phyloP scores from a whole-genome alignment of 1,139 yeast species.

The Yamadazyma siamensis region DNA sequence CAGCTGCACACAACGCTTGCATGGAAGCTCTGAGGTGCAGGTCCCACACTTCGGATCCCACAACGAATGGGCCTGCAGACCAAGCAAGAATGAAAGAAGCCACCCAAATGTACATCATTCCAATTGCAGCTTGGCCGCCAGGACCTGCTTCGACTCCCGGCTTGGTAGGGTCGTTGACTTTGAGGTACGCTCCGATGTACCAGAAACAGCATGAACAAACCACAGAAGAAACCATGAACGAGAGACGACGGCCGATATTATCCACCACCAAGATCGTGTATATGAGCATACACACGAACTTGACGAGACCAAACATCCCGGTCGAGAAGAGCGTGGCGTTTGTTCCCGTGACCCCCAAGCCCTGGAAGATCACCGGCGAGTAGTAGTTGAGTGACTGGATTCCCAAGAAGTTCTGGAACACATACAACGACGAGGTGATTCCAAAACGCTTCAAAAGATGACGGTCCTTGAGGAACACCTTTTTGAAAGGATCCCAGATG shows the following conservation, averaged over 20 bases:
- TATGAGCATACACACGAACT: slow-evolving; percentile 11
- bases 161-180: slow-evolving; percentile 34
- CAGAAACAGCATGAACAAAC: slow-evolving; percentile 40
- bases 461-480: slow-evolving; percentile 8
- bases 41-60: slow-evolving; percentile 42
- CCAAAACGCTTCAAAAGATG: slow-evolving; percentile 15
- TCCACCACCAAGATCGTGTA: slow-evolving; percentile 11
- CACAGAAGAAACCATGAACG: slow-evolving; percentile 37
- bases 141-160: slow-evolving; percentile 39
- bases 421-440: slow-evolving; percentile 17
- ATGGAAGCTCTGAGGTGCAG: slow-evolving; percentile 41
- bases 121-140: slow-evolving; percentile 43
- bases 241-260: slow-evolving; percentile 14
- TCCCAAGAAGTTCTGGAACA: slow-evolving; percentile 13
- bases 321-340: slow-evolving; percentile 25
- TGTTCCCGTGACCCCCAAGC: slow-evolving; percentile 11
- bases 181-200: slow-evolving; percentile 42
- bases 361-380: slow-evolving; percentile 11
- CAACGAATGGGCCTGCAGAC: slow-evolving; percentile 46
- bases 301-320: slow-evolving; percentile 20
- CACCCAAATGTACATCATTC: slow-evolving; percentile 43
- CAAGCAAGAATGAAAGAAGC: slow-evolving; percentile 42
- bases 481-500: slow-evolving; percentile 32
- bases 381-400: slow-evolving; percentile 32
- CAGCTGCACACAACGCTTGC: slow-evolving; percentile 43